Evolutionary conservation across 257 asterid species (phyloP), one percentile per base, ranked within the genome.

Genomic region (Solanum habrochaites): DNA sequence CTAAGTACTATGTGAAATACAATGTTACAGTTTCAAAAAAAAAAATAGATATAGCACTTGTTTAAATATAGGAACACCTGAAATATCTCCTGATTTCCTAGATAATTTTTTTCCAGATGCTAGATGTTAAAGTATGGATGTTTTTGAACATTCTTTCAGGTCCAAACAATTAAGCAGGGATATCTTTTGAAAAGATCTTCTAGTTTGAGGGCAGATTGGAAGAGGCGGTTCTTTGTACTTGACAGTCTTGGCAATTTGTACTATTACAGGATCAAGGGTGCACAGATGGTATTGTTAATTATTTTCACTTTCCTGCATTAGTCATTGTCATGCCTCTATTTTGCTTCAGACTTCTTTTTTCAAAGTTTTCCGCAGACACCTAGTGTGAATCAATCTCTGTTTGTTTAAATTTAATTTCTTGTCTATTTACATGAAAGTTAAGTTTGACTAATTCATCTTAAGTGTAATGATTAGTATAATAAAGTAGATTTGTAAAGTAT

Each of bases 161-260:
- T 95, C 88, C 95, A 93, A 90, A 91, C 98, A 70, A 93, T 97
- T 91, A 97, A 95, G 92, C 99, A 97, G 89, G 99, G 99, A 71
- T 97, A 97, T 91, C 98, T 97, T 87, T 92, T 93, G 83, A 97
- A 97, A 91, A 94, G 94, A 90, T 97, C 99, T 56, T 94, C 98
- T 64, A 94, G 97, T 91, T 93, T 94, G 93, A 93, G 98, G 91
- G 98, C 98, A 85, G 98, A 95, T 89, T 97, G 99, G 99, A 97
- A 95, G 91, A 96, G 99, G 90, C 92, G 99, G 91, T 97, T 95
- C 91, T 97, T 97, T 90, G 92, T 97, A 82, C 97, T 97, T 35
- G 99, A 95, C 93, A 95, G 95, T 91, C 94, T 90, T 89, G 98
- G 99, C 86, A 95, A 91, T 85, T 90, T 97, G 85, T 97, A 95